Evolutionary conservation across 2,329 filamentous ascomycete species (phyloP), one percentile per base, ranked within the genome.

Genomic region (Knufia fluminis): DNA sequence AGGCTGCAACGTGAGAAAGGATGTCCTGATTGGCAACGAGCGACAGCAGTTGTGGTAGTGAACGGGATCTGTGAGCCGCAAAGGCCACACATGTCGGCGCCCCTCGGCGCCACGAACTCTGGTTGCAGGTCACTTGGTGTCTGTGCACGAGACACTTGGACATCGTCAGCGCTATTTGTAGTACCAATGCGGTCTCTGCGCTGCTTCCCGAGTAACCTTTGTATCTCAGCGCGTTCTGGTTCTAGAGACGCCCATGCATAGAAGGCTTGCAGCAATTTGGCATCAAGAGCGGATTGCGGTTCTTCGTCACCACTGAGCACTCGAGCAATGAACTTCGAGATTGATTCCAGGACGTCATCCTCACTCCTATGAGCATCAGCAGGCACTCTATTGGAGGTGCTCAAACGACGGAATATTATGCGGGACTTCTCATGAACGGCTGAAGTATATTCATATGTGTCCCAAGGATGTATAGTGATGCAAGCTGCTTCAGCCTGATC

Each of bases 361-460:
- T 17, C 43, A 38, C n/a, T 46, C 43, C 19, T 36, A 12, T 24
- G 28, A n/a, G 36, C 28, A n/a, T 3, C n/a, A 2, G 32, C 12
- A 36, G 43, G n/a, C 12, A 10, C 3, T 17, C 16, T 2, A 23
- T 17, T 12, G 33, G 31, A n/a, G 8, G 3, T 3, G 14, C 22
- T n/a, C 33, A 38, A 17, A 23, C 9, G 3, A 10, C 32, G 16
- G 20, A 49, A 43, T 33, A 47, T 17, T 10, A 51, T 7, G 12
- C 20, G 28, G 44, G 14, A 44, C 20, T 43, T 47, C 32, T 53
- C 51, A 12, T 32, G 24, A 16, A 42, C 20, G 12, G 48, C 23
- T 12, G 73, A 73, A 1, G 69, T 68, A 57, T 80, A 80, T 52
- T 80, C 75, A 12, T 79, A 64, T 64, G 76, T 73, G 58, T 80